Evolutionary conservation across 2,329 filamentous ascomycete genomes (phyloP), one percentile per base, ranked within the genome.

Genomic region (Paraphoma chrysanthemicola): DNA sequence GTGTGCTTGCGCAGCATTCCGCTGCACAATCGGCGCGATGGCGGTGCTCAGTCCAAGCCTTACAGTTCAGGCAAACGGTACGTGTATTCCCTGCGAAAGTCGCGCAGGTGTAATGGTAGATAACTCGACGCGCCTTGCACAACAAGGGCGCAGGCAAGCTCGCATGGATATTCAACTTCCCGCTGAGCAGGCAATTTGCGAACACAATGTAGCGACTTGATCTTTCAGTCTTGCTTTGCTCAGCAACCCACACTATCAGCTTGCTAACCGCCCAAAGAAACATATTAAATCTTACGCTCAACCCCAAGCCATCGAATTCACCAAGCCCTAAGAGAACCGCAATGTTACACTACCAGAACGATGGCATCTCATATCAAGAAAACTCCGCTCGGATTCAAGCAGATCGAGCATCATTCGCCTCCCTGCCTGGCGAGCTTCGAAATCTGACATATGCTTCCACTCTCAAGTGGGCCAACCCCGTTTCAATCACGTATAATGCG

Each of bases 391-490:
- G 45, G 7, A 36, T 48, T 18, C 7, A 39, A 11, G 31, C 23
- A 12, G 14, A 11, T 36, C 23, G 17, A 48, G 44, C 51, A 33
- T 48, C 44, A 31, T 53, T 53, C 29, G 44, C 51, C 16, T 53
- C 51, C 42, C 30, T 53, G 12, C 51, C 51, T 23, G 51, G 36
- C n/a, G 44, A 53, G 16, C 38, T 53, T 16, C 51, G 51, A 9
- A 53, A 53, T 16, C 12, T 48, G 16, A n/a, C 39, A 9, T 53
- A 53, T 10, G 45, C 44, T 11, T 16, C 46, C 10, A 48, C 51
- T 6, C 29, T 53, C 8, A 39, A 18, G 23, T 41, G 29, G 17
- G 2, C n/a, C 39, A 7, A 9, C 2, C 30, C 41, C 33, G n/a
- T 52, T 18, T 23, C 42, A 8, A n/a, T 52, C n/a, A 16, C 18